Base-by-base conservation (phyloP, 2,329 filamentous ascomycete genomes). In the Coniochaeta prunicola region DNA sequence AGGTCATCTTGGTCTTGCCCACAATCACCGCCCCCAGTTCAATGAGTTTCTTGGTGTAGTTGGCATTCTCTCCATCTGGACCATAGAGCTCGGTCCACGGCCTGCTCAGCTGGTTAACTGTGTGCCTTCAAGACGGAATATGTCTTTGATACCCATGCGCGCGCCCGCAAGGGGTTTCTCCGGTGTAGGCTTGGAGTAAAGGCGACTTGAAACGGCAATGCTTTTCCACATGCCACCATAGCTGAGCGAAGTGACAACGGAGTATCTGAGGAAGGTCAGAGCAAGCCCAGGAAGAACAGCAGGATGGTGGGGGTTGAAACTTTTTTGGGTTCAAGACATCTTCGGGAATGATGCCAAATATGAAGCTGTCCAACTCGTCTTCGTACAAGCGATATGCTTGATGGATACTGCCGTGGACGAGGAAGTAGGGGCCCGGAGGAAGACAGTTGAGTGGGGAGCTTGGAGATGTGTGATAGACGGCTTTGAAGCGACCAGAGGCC, bases 101-200 rank as follows among this genome's bases (percentile, higher is more conserved):
- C 4, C 48, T 10, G 48, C n/a, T 56, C 8, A 58, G 17, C n/a
- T n/a, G 12, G 24, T 19, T 8, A 56, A 48, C 6, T 38, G 21
- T 3, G 56, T 45, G 6, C 58, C 58, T 3, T 0, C 3, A 3
- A 59, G 26, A n/a, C 54, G 21, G 1, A 57, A 30, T 21, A 48
- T 55, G 56, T 59, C 58, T 30, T 59, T 59, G 48, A 59, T 21
- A 10, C 26, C 21, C 33, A 59, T 55, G 2, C 56, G 24, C 3
- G 1, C 17, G 1, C 58, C 58, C 12, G 30, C 42, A 17, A 59
- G 48, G 3, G 58, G 56, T 36, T 50, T 34, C 4, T 17, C 24
- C 13, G 2, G 4, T n/a, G 10, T 34, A 15, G 5, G 5, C 10
- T 12, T 3, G 15, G 31, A 28, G 33, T 57, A 57, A 3, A 59